These are phyloP conservation scores for Bocquillonia castaneifolia DNA, from an alignment of 441 rosid genomes.

Conservation along the genomic window DNA sequence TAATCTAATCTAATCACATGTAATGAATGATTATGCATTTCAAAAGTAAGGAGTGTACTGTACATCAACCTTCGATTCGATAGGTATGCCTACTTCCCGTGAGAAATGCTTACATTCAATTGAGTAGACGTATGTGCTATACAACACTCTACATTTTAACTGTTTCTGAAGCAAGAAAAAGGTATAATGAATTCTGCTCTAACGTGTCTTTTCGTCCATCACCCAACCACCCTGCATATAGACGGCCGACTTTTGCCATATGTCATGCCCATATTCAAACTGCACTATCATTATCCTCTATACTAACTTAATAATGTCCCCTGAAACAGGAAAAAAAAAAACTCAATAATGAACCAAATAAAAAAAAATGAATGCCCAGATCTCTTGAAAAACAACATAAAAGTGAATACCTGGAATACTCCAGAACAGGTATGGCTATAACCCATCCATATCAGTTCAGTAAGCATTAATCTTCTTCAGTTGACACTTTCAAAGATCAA, in stretches of 20 bases:
- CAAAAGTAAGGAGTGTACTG: background rate
- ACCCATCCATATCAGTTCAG: slow-evolving; percentile 6
- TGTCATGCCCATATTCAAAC: slow-evolving; percentile 20
- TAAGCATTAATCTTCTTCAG: slow-evolving; percentile 4
- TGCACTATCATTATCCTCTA: no score
- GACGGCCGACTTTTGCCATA: slow-evolving; percentile 14
- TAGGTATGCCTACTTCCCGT: slow-evolving; percentile 15
- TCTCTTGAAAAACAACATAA: background rate
- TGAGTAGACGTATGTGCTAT: slow-evolving; percentile 6
- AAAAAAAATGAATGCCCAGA: background rate
- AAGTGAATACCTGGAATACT: slow-evolving; percentile 25
- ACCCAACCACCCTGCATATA: slow-evolving; percentile 12
- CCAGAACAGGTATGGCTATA: slow-evolving; percentile 11
- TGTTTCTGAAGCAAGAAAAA: slow-evolving; percentile 13
- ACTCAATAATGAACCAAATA: background rate
- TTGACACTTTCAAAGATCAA: slow-evolving; percentile 34
- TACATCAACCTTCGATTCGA: no score
- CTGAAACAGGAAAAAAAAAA: background rate
- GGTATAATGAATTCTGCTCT: slow-evolving; percentile 7
- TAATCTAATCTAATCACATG: background rate
- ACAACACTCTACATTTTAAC: slow-evolving; percentile 20
- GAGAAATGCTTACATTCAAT: slow-evolving; percentile 9
- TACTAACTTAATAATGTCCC: no score
- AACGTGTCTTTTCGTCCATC: background rate
- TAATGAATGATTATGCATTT: slow-evolving; percentile 5